Conservation (phyloP, 2,329 filamentous ascomycete genomes). For the Cladosporium sp. region DNA sequence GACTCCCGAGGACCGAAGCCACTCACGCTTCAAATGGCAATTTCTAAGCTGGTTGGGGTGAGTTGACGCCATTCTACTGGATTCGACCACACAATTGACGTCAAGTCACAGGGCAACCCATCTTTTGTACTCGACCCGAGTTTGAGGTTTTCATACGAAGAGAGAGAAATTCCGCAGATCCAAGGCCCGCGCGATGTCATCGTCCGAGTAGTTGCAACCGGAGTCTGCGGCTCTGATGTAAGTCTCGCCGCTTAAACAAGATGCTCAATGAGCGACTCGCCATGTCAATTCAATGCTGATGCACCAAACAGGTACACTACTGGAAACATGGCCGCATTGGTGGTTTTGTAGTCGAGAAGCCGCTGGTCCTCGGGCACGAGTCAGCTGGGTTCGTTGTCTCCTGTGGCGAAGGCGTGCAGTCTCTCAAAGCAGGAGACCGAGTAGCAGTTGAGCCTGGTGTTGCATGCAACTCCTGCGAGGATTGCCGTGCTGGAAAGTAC, state of each 20-base stretch:
- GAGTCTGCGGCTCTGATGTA: constrained; percentile 20
- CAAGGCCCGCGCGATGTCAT: constrained; percentile 9
- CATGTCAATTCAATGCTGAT: background rate
- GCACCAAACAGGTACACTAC: constrained; percentile 33
- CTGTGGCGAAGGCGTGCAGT: constrained; percentile 23
- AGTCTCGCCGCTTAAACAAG: background rate
- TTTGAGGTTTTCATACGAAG: constrained; percentile 7
- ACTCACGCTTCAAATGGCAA: too few relatives aligned
- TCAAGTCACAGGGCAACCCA: background rate
- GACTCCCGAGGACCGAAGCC: too few relatives aligned
- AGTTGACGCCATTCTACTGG: too few relatives aligned
- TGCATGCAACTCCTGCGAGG: constrained; percentile 20
- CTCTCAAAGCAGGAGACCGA: constrained; percentile 23
- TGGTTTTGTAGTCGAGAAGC: constrained; percentile 33
- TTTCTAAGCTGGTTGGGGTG: too few relatives aligned
- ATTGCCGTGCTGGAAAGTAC: constrained; percentile 18
- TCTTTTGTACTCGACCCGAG: constrained; percentile 11
- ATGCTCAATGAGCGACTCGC: too few relatives aligned
- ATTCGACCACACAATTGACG: too few relatives aligned
- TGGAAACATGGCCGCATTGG: constrained; percentile 42
- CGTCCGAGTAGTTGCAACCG: constrained; percentile 11
- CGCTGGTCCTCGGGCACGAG: constrained; percentile 29
- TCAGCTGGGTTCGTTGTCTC: constrained; percentile 24
- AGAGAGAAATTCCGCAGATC: background rate
- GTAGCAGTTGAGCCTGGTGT: constrained; percentile 29